Conservation (phyloP, 176 grass and related monocot species). For the Bolboschoenus planiculmis region DNA sequence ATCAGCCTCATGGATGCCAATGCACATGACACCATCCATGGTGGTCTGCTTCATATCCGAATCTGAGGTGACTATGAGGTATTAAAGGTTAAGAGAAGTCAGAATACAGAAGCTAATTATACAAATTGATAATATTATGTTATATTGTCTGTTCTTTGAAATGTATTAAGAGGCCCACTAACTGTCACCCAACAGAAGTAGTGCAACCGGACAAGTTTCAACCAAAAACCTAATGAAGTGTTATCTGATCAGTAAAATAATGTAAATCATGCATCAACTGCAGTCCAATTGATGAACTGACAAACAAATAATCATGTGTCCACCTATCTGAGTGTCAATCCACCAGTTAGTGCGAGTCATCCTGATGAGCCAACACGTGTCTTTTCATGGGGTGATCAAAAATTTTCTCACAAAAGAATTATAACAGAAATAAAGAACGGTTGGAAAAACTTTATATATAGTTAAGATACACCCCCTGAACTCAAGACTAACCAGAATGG, state of each 20-base stretch:
- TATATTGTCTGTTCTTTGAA: neutral
- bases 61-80: conserved; percentile 23
- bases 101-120: neutral
- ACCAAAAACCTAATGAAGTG: neutral
- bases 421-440: neutral
- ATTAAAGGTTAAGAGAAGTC: conserved; percentile 1
- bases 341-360: neutral
- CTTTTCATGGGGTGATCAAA: no score
- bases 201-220: neutral
- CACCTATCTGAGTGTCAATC: neutral
- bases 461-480: neutral
- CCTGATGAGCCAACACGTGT: neutral
- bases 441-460: neutral
- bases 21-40: conserved; percentile 28
- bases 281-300: neutral
- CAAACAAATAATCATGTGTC: neutral
- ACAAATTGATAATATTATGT: neutral
- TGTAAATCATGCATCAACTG: neutral
- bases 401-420: neutral
- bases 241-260: no score
- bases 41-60: conserved; percentile 38
- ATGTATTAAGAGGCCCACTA: neutral
- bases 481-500: neutral
- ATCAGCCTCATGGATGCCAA: conserved; percentile 35
- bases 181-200: neutral